phyloP scores from a whole-genome alignment of 1,139 yeast species.

The Yamadazyma sp. region DNA sequence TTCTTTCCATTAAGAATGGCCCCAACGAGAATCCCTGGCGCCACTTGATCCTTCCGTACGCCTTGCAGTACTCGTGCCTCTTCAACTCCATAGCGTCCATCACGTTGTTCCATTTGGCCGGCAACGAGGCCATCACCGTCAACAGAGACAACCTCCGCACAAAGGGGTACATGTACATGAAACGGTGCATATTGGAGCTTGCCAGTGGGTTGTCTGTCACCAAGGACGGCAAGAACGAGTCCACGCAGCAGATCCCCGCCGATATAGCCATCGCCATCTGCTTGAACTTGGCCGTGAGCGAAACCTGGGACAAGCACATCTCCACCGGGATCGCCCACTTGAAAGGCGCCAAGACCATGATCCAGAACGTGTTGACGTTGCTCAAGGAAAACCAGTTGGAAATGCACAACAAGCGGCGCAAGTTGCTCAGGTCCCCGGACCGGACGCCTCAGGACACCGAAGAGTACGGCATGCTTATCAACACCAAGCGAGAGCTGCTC shows the following conservation, averaged over 20 bases:
- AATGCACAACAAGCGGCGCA: conserved; percentile 16
- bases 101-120: conserved; percentile 64
- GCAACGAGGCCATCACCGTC: conserved; percentile 32
- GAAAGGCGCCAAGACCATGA: conserved; percentile 65
- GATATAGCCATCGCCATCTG: conserved; percentile 69
- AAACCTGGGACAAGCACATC: conserved; percentile 67
- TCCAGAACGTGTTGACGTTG: conserved; percentile 43
- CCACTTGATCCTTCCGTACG: conserved; percentile 55
- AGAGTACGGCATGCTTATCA: conserved; percentile 16
- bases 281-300: conserved; percentile 60
- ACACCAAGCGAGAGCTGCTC: conserved; percentile 17
- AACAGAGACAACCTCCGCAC: conserved; percentile 43
- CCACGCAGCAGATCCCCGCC: conserved; percentile 47
- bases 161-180: conserved; percentile 59
- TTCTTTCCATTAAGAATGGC: conserved; percentile 64
- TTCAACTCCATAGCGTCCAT: conserved; percentile 65
- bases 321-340: conserved; percentile 68
- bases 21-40: conserved; percentile 70
- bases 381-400: conserved; percentile 27
- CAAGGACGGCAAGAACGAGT: conserved; percentile 12
- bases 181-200: conserved; percentile 55
- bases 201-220: conserved; percentile 53
- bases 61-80: conserved; percentile 52
- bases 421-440: conserved; percentile 11
- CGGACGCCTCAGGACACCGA: conserved; percentile 14